Conservation (phyloP, 2,329 filamentous ascomycete species). For the Hortaea werneckii region DNA sequence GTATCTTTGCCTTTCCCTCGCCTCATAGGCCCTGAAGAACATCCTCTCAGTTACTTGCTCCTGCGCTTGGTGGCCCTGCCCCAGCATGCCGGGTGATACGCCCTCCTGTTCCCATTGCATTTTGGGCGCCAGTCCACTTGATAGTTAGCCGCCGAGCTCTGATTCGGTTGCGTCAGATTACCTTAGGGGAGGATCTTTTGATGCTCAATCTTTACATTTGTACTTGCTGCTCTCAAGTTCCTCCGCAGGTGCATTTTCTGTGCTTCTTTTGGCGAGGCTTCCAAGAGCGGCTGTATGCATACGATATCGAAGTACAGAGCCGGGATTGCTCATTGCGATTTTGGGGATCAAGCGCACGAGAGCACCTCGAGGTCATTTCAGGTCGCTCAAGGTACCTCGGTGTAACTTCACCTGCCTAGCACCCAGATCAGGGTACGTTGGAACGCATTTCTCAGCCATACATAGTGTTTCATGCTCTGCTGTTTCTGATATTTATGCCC, state of each 20-base stretch:
- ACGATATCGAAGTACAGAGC: constrained; percentile 13
- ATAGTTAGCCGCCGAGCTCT: constrained; percentile 20
- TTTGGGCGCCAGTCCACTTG: constrained; percentile 10
- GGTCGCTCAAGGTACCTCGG: constrained; percentile 11
- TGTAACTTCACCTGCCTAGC: constrained; percentile 19
- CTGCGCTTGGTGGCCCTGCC: constrained; percentile 5
- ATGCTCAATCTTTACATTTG: constrained; percentile 13
- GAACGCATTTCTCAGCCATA: constrained; percentile 10
- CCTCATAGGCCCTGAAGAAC: constrained; percentile 20
- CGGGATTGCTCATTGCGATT: constrained; percentile 13
- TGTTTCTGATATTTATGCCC: constrained; percentile 12
- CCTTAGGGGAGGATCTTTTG: constrained; percentile 8
- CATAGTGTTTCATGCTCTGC: constrained; percentile 15
- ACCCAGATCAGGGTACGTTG: constrained; percentile 26
- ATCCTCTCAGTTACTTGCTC: constrained; percentile 23
- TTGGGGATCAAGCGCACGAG: constrained; percentile 19
- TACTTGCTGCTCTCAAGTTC: constrained; percentile 13
- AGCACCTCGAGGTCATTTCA: constrained; percentile 12
- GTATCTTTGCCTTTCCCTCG: constrained; percentile 8
- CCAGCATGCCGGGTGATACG: constrained; percentile 5
- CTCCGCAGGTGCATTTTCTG: constrained; percentile 15
- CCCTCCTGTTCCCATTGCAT: constrained; percentile 8
- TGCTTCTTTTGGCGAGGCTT: constrained; percentile 9
- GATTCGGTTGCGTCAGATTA: constrained; percentile 19
- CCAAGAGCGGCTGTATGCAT: constrained; percentile 35